Base-by-base conservation (phyloP, 2,329 filamentous ascomycete genomes). In the Aspergillus eucalypticola region DNA sequence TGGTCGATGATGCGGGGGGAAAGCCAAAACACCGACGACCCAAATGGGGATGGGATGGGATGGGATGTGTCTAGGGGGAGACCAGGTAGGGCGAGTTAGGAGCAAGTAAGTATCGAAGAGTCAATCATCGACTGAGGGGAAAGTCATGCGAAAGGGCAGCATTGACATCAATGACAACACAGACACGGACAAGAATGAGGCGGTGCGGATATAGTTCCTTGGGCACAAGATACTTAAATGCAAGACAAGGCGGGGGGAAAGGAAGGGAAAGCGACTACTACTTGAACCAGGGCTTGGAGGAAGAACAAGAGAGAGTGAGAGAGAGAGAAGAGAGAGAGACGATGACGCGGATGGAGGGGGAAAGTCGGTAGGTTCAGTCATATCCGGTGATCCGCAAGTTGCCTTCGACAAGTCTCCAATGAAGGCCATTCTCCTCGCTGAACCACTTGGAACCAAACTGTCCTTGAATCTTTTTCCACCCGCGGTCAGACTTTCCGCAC, bases 101-200 rank as follows among this genome's bases (percentile, higher is more conserved):
- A 23, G 27, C 8, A 38, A 29, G 32, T 35, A 57, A 23, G 35
- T 44, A 13, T 32, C 17, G 50, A 29, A 35, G 15, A n/a, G 32
- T 48, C 41, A 39, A 15, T 49, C 25, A 56, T 32, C 25, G 17
- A 15, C 15, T 44, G 27, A 13, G 58, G 27, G 27, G n/a, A n/a
- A 46, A 19, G 21, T 35, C 27, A 48, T 59, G 32, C 23, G 39
- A 25, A 57, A n/a, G 29, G 27, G 51, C 52, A 46, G 27, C 27
- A 54, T 50, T 27, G 42, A 42, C 46, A 53, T 35, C 42, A 39
- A 52, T 60, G 54, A 59, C 51, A 53, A 51, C 52, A 60, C 54
- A 44, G 56, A 64, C 56, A 61, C 59, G 54, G 32, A 49, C 59
- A 60, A 60, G 54, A 61, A 59, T 66, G 60, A 66, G 64, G 64